A percentile compares a stretch with the other conserved stretches of the same genome.
Evolutionary conservation across 352 stramenopile species (phyloP).

Genomic region (Phytophthora chlamydospora): DNA sequence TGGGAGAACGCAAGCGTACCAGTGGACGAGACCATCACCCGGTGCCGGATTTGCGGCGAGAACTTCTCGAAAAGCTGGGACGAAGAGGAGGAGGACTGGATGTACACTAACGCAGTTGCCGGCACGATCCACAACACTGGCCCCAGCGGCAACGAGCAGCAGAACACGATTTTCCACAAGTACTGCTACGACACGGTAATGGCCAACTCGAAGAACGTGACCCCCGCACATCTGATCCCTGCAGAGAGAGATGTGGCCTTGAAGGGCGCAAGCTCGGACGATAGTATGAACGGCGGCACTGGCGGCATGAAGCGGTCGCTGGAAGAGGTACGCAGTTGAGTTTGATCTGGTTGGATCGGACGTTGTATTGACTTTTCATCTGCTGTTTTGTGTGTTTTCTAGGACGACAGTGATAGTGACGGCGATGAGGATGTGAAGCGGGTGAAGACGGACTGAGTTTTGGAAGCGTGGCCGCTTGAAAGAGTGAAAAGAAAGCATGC

Average conservation of each 20-base stretch:
- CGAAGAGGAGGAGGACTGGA: conserved; percentile 91
- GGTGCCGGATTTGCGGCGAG: conserved; percentile 85
- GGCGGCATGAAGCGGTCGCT: conserved; percentile 58
- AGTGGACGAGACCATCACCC: conserved; percentile 80
- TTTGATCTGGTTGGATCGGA: conserved; percentile 3
- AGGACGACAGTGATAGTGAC: conserved; percentile 72
- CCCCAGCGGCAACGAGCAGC: conserved; percentile 34
- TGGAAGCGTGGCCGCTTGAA: conserved; percentile 22
- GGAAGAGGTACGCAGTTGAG: conserved; percentile 33
- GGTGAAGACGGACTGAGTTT: conserved; percentile 58
- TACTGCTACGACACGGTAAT: conserved; percentile 90
- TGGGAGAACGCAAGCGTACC: conserved; percentile 78
- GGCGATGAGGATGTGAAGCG: conserved; percentile 74
- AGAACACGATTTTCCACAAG: conserved; percentile 90
- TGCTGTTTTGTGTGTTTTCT: conserved; percentile 18
- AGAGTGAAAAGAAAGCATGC: conserved; percentile 26
- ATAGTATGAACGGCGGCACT: conserved; percentile 30
- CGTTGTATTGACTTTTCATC: conserved; percentile 6
- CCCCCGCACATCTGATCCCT: conserved; percentile 74
- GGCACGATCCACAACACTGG: conserved; percentile 70
- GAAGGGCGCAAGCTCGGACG: conserved; percentile 13
- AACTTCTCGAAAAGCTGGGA: conserved; percentile 86
- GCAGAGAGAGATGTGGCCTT: conserved; percentile 39
- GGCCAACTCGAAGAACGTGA: conserved; percentile 83
- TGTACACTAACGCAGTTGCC: conserved; percentile 90